A percentile compares a stretch with the other conserved stretches of the same genome.
Evolutionary conservation across 2,329 filamentous ascomycete species (phyloP).

Genomic region (Ophidiomyces ophidiicola): DNA sequence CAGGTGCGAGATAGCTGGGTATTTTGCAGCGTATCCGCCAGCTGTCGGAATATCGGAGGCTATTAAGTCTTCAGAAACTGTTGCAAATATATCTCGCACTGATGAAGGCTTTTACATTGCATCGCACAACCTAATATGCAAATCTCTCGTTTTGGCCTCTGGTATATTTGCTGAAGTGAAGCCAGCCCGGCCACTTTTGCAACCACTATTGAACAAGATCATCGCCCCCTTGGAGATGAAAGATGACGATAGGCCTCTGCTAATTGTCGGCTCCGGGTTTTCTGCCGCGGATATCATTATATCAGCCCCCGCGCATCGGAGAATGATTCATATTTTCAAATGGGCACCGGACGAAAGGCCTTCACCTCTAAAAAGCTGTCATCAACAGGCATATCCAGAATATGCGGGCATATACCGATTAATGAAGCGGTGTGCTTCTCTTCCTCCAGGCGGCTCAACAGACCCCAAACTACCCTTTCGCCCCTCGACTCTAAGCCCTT

Average conservation of each 20-base stretch:
- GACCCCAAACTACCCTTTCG: constrained; percentile 19
- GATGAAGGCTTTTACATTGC: constrained; percentile 39
- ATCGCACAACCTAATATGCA: constrained; percentile 43
- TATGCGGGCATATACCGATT: constrained; percentile 49
- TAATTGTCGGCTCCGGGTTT: constrained; percentile 51
- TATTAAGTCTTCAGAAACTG: constrained; percentile 34
- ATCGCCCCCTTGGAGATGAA: constrained; percentile 11
- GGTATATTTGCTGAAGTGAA: constrained; percentile 47
- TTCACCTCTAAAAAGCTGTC: constrained; percentile 47
- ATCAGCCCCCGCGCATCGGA: constrained; percentile 39
- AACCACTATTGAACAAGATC: constrained; percentile 32
- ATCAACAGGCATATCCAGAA: constrained; percentile 50
- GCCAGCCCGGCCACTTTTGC: constrained; percentile 39
- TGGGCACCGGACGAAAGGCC: constrained; percentile 46
- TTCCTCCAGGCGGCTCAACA: constrained; percentile 2
- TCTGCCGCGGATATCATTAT: constrained; percentile 51
- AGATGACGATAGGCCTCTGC: constrained; percentile 31
- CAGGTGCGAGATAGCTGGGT: constrained; percentile 43
- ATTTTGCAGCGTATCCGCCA: constrained; percentile 43
- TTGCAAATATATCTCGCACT: constrained; percentile 35
- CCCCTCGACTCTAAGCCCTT: constrained; percentile 32
- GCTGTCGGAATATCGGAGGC: constrained; percentile 41
- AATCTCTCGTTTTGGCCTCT: constrained; percentile 46
- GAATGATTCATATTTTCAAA: constrained; percentile 48
- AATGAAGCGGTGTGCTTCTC: constrained; percentile 43